A percentile compares a stretch with the other conserved stretches of the same genome.
Conservation (phyloP, 495 filamentous ascomycete genomes). For the Penicillium turbatum region DNA sequence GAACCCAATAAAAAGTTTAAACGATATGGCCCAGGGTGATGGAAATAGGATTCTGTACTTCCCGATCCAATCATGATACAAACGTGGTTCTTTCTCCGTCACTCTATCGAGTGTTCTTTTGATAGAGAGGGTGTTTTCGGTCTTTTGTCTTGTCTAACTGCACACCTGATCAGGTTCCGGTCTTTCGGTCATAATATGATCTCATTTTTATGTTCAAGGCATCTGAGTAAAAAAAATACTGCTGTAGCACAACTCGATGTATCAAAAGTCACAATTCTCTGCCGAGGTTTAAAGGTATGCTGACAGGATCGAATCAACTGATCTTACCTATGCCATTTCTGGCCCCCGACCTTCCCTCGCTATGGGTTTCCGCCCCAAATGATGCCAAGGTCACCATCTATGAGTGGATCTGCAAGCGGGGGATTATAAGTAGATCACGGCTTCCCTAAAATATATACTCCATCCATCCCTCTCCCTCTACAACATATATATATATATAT, state of each 20-base stretch:
- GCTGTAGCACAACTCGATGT: neutral
- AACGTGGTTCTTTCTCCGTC: conserved; percentile 27
- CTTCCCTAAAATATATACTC: neutral
- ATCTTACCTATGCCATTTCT: neutral
- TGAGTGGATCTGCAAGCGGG: conserved; percentile 2
- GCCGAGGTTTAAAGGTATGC: neutral
- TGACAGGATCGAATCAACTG: too few species aligned
- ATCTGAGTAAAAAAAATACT: neutral
- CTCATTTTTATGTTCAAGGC: neutral
- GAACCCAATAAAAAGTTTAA: conserved; percentile 38
- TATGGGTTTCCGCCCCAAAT: neutral
- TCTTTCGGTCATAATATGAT: conserved; percentile 3
- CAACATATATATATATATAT: neutral
- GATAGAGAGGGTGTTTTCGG: neutral
- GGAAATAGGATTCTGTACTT: conserved; percentile 29
- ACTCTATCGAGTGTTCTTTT: conserved; percentile 5
- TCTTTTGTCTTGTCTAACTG: neutral
- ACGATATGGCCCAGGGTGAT: conserved; percentile 27
- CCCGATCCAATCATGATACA: conserved; percentile 32
- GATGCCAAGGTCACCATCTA: neutral
- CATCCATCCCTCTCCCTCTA: neutral
- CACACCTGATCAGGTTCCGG: neutral
- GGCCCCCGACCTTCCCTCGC: neutral
- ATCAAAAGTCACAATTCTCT: neutral
- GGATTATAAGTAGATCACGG: neutral